Evolutionary conservation across 495 filamentous ascomycete genomes (phyloP), one percentile per base, ranked within the genome.

Genomic region (Sabuloglossum arenarium): DNA sequence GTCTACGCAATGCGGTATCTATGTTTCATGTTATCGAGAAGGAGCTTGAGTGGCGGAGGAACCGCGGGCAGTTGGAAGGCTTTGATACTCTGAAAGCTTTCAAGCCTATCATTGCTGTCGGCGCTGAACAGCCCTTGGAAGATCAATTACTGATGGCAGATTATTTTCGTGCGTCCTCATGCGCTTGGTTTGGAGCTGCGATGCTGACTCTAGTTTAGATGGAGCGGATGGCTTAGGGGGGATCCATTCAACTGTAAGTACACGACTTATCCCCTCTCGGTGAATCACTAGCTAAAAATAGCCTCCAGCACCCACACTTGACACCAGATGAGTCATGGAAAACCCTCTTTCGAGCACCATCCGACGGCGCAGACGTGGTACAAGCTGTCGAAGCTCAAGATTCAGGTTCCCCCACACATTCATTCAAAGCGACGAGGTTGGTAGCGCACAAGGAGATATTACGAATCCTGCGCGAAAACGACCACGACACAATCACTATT

Each of bases 1-100:
- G 88, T 65, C 75, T 95, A 43, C 80, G 84, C 19, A 99, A 99
- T 71, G 81, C 85, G 50, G 77, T 97, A 55, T 84, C 87, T 25
- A 75, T 96, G 67, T 97, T 97, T 70, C 84, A 96, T 62, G 81
- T 90, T 60, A 77, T 99, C 60, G 88, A 94, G 59, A 82, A 84
- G 57, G 91, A 99, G 68, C 79, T 84, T 62, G 71, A 77, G 62
- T 99, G 91, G 90, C 78, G 91, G 39, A 73, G 75, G 62, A 67
- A 75, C 2, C 74, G 79, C 5, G 82, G 82, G 5, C 73, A 67
- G 10, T 72, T 75, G 0, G 74, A 81, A 50, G 81, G 84, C 4
- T 97, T 87, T 59, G 75, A 77, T 46, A 71, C 75, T 10, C 68
- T 99, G 61, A 72, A 73, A 37, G 71, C 74, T 9, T 78, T 68